A percentile compares a stretch with the other conserved stretches of the same genome.
Evolutionary conservation across 495 filamentous ascomycete species (phyloP).

Genomic region (Penicillium egyptiacum): DNA sequence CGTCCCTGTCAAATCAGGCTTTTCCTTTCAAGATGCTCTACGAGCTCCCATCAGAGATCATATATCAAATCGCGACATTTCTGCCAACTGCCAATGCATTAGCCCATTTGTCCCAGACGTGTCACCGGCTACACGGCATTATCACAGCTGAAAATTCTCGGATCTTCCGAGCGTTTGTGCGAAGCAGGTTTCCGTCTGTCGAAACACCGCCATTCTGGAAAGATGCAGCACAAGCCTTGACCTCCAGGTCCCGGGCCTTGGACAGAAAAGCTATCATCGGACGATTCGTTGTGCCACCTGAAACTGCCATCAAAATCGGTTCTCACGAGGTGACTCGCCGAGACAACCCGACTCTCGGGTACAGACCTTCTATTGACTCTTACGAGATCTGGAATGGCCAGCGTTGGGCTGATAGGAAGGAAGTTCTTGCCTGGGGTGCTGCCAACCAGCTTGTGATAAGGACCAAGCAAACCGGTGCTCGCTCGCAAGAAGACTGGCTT

Average conservation of each 20-base stretch:
- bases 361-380: constrained; percentile 60
- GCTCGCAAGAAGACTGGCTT: constrained; percentile 41
- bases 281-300: constrained; percentile 48
- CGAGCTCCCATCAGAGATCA: constrained; percentile 62
- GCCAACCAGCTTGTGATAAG: constrained; percentile 57
- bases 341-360: constrained; percentile 62
- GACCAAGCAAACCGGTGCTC: constrained; percentile 31
- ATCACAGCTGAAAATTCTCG: constrained; percentile 57
- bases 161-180: constrained; percentile 51
- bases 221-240: constrained; percentile 56
- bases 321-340: constrained; percentile 29
- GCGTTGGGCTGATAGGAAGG: constrained; percentile 53
- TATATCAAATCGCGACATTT: constrained; percentile 54
- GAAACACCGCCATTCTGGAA: constrained; percentile 45
- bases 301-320: constrained; percentile 31
- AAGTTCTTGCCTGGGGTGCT: constrained; percentile 62
- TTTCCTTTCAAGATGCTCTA: constrained; percentile 38
- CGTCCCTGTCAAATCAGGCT: not conserved
- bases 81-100: constrained; percentile 54
- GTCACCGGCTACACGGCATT: constrained; percentile 49
- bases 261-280: constrained; percentile 60
- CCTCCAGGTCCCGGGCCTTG: constrained; percentile 58
- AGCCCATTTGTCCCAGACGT: constrained; percentile 49
- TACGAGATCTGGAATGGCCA: constrained; percentile 56
- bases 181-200: constrained; percentile 52